Evolutionary conservation across 2,329 filamentous ascomycete species (phyloP), one percentile per base, ranked within the genome.

Genomic region (Epichloe gansuensis): DNA sequence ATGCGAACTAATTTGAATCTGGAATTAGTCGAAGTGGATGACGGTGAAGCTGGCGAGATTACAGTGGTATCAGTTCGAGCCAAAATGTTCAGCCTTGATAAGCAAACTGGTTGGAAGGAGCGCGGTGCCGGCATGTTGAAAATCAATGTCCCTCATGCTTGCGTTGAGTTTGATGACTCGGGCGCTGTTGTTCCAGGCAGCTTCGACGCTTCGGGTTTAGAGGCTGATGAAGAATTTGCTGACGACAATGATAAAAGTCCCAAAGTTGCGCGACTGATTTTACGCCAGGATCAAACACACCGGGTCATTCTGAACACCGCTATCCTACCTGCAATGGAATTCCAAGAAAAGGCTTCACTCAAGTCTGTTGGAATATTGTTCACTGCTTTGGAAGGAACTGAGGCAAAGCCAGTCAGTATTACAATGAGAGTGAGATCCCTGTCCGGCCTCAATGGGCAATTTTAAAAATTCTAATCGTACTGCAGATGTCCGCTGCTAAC

Each of bases 271-370:
- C 85, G 91, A 43, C 79, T 97, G 58, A 79, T 97, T 56, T 90
- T 96, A 82, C 85, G 91, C 17, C 89, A 94, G 59, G 91, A 96
- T 62, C 89, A 90, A 55, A 93, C 88, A 1, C 83, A 91, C 62
- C 81, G 89, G 23, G 82, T 97, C 51, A 83, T 95, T 56, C 74
- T 97, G 49, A 97, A 97, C 69, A 88, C 86, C 1, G 81, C 83
- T 1, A 76, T 97, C 54, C 80, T 89, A 55, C 85, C 87, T 53
- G 80, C 83, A 5, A 86, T 94, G 78, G 81, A 82, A 45, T 88
- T 94, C 62, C 84, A 89, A 55, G 81, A 90, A 50, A 86, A 85
- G 60, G 83, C 88, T 34, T 81, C 79, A 43, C 78, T 86, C 56
- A 88, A 88, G 67, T 78, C 81, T 45, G 76, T 89, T 47, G 77